Evolutionary conservation across 176 grass and related monocot genomes (phyloP), one percentile per base, ranked within the genome.

Genomic region (Carex myosuroides): DNA sequence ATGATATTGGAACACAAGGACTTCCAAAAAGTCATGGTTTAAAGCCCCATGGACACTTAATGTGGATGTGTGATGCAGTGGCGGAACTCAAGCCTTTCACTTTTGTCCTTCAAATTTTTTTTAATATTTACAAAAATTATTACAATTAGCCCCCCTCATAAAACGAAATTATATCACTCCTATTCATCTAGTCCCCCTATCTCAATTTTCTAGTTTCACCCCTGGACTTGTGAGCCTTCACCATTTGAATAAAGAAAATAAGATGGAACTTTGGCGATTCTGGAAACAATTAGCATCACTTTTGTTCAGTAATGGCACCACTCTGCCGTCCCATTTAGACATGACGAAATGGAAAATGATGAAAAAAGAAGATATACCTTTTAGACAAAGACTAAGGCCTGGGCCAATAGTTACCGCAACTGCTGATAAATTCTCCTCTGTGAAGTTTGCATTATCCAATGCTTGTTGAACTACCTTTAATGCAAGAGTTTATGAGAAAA

Each of bases 341-440:
- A 41, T 24, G 21, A 62, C 60, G 11, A 76, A 11, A 55, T 30
- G 12, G 5, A 55, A 76, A 30, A 76, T 29, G 5, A 68, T 18
- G 4, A 68, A 35, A 68, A 21, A 39, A 33, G 14, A 39, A 20
- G 21, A 3, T 78, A 87, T 78, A 98, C 95, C 95, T 89, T 92
- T 90, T 74, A 98, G 91, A 63, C 95, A 98, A 68, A 98, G 91
- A 91, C 95, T 78, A 89, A 94, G 90, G 57, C 95, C 95, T 30
- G 95, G 95, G 41, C 95, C 95, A 87, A 98, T 82, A 21, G 95
- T 98, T 22, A 98, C 95, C 39, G 95, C 83, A 50, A 98, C 92
- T 9, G 95, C 95, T 83, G 88, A 94, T 84, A 98, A 89, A 74
- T 98, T 87, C 55, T 86, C 90, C 59, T 70, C 95, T 62, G 86